A percentile compares a stretch with the other conserved stretches of the same genome.
Evolutionary conservation across 768 basidiomycete species (phyloP).

Genomic region (Suillus brevipes): DNA sequence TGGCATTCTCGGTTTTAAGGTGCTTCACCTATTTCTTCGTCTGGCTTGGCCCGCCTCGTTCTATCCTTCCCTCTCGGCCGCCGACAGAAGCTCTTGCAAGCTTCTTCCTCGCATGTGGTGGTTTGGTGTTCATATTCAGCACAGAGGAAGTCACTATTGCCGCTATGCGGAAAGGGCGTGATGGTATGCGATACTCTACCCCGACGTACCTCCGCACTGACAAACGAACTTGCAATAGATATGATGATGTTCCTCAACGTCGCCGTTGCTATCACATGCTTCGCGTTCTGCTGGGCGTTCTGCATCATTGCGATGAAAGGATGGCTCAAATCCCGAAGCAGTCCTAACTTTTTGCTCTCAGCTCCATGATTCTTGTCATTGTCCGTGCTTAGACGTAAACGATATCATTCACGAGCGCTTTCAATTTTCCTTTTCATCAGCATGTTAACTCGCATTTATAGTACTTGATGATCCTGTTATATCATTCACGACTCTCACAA

Average conservation of each 20-base stretch:
- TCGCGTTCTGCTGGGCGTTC: slow-evolving; percentile 85
- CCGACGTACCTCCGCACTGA: background rate
- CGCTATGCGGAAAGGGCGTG: slow-evolving; percentile 87
- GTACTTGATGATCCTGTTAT: background rate
- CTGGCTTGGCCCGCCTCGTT: slow-evolving; percentile 82
- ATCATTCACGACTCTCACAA: background rate
- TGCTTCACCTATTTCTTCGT: slow-evolving; percentile 94
- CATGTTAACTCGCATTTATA: background rate
- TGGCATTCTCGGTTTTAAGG: slow-evolving; percentile 74
- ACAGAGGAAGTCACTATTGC: slow-evolving; percentile 88
- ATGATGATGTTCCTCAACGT: slow-evolving; percentile 90
- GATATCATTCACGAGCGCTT: background rate
- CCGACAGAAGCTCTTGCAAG: slow-evolving; percentile 90
- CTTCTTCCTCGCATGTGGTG: slow-evolving; percentile 86
- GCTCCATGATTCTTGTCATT: slow-evolving; percentile 1
- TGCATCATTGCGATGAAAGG: slow-evolving; percentile 78
- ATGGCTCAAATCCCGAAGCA: slow-evolving; percentile 59
- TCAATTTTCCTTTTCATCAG: background rate
- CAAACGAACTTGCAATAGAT: slow-evolving; percentile 42
- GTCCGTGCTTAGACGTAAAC: background rate
- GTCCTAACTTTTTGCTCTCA: slow-evolving; percentile 21
- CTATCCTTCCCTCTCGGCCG: slow-evolving; percentile 86
- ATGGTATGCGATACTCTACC: slow-evolving; percentile 51
- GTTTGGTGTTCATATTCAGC: slow-evolving; percentile 86
- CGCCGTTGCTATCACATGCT: slow-evolving; percentile 81